These are phyloP conservation scores for Coemansia pectinata DNA, from an alignment of 192 early-diverging fungal genomes.

Conservation along the genomic window DNA sequence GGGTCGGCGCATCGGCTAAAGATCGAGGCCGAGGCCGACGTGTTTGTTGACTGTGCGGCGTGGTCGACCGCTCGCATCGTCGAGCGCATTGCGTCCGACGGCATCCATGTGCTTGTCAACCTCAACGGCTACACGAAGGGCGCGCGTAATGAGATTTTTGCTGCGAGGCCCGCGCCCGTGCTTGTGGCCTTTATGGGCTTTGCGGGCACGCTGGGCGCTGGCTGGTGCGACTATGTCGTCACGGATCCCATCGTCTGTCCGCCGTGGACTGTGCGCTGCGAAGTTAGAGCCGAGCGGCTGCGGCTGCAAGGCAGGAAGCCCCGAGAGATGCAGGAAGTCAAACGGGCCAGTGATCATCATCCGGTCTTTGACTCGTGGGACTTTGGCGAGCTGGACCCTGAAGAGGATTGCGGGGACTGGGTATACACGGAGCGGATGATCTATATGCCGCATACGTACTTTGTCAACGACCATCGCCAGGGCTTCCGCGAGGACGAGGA, in stretches of 20 bases:
- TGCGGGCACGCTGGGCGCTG: slow-evolving; percentile 87
- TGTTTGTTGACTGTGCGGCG: slow-evolving; percentile 74
- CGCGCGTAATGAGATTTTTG: slow-evolving; percentile 91
- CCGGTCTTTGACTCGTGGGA: slow-evolving; percentile 8
- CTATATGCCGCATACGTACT: slow-evolving; percentile 91
- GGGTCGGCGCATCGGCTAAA: slow-evolving; percentile 75
- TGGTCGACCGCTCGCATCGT: slow-evolving; percentile 78
- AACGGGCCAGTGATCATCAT: not conserved
- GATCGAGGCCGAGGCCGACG: slow-evolving; percentile 77
- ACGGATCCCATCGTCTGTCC: slow-evolving; percentile 75
- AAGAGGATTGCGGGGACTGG: slow-evolving; percentile 56
- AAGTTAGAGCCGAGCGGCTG: slow-evolving; percentile 54
- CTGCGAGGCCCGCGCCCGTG: slow-evolving; percentile 84
- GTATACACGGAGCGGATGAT: slow-evolving; percentile 87
- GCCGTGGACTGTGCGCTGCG: slow-evolving; percentile 64
- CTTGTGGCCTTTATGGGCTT: slow-evolving; percentile 94
- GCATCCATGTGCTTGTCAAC: slow-evolving; percentile 88
- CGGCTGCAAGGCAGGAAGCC: slow-evolving; percentile 15
- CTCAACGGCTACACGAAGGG: slow-evolving; percentile 98
- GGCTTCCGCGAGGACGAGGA: slow-evolving; percentile 82
- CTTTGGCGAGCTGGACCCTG: slow-evolving; percentile 55
- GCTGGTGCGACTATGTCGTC: slow-evolving; percentile 83
- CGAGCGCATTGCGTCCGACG: slow-evolving; percentile 69
- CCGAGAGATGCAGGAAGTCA: slow-evolving; percentile 38
- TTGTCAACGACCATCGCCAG: slow-evolving; percentile 93